Conservation (phyloP, 2,329 filamentous ascomycete genomes). For the Fonsecaea nubica region DNA sequence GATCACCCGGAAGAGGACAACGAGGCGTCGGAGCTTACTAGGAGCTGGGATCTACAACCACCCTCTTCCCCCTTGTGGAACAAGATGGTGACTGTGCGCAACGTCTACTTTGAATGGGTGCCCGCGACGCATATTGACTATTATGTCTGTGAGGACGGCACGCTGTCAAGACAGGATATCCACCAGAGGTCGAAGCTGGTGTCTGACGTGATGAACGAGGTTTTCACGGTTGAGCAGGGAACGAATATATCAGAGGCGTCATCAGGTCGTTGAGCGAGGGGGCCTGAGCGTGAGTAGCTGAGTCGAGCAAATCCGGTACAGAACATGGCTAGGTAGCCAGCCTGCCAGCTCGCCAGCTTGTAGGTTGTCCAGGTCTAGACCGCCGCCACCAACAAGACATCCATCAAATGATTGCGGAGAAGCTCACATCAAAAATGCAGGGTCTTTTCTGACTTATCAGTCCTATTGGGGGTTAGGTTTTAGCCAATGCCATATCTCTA, state of each 20-base stretch:
- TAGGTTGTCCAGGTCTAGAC: no score
- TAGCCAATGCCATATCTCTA: no score
- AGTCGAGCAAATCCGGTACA: no score
- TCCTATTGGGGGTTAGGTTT: no score
- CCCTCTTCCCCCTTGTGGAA: constrained; percentile 13
- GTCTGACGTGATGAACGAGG: constrained; percentile 21
- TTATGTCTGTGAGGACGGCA: constrained; percentile 63
- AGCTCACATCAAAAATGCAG: no score
- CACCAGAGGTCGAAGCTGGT: constrained; percentile 23
- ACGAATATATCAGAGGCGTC: not conserved
- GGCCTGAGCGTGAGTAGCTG: no score
- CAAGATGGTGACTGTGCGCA: constrained; percentile 46
- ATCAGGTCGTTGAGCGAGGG: not conserved
- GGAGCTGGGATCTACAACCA: constrained; percentile 19
- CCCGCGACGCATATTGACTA: constrained; percentile 57
- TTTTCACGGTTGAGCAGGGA: constrained; percentile 22
- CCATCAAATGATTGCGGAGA: no score
- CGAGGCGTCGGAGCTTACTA: constrained; percentile 57
- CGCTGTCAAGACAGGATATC: constrained; percentile 42
- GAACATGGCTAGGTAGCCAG: no score
- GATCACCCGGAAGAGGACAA: constrained; percentile 60
- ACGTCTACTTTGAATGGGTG: constrained; percentile 69
- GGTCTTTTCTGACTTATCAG: no score
- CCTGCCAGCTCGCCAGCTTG: no score
- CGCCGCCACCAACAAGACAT: no score